phyloP scores from a whole-genome alignment of 1,284 basidiomycete species.

The Cronartium quercuum region DNA sequence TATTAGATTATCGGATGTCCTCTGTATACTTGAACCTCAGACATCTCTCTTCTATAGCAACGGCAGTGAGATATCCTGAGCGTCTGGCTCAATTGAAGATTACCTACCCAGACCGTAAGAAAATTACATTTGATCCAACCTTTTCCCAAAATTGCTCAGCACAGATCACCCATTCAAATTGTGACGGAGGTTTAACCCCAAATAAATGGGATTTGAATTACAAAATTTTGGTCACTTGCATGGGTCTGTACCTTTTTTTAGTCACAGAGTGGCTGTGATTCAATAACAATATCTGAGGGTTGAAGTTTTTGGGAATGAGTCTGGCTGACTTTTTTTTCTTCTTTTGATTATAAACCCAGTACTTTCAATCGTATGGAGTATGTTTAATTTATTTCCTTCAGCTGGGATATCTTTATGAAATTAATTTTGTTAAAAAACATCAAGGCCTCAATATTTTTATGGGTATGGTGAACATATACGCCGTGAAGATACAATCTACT shows the following conservation, averaged over 20 bases:
- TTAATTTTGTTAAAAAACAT: too few species aligned
- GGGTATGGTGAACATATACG: neutral
- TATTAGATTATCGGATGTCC: constrained; percentile 1
- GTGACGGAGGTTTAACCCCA: neutral
- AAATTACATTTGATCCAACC: too few species aligned
- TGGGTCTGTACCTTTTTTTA: constrained; percentile 17
- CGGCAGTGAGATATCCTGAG: too few species aligned
- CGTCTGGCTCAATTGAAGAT: neutral
- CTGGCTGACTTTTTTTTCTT: neutral
- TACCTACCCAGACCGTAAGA: too few species aligned
- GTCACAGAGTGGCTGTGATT: too few species aligned
- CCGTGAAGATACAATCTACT: neutral
- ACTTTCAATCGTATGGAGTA: constrained; percentile 19
- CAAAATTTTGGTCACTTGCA: constrained; percentile 9
- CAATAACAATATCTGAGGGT: too few species aligned
- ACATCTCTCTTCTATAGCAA: neutral
- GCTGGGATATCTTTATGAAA: too few species aligned
- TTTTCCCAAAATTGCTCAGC: too few species aligned
- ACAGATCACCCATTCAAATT: too few species aligned
- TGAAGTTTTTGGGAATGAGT: neutral
- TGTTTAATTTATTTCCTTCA: neutral
- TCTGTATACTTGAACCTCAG: neutral
- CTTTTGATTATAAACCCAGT: neutral
- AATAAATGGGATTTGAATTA: neutral
- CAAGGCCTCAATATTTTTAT: constrained; percentile 2